Percentiles rank a stretch among this genome's conserved stretches.
These are phyloP conservation scores for Alternaria sp. DNA, from an alignment of 2,329 filamentous ascomycete genomes.

Conservation along the genomic window DNA sequence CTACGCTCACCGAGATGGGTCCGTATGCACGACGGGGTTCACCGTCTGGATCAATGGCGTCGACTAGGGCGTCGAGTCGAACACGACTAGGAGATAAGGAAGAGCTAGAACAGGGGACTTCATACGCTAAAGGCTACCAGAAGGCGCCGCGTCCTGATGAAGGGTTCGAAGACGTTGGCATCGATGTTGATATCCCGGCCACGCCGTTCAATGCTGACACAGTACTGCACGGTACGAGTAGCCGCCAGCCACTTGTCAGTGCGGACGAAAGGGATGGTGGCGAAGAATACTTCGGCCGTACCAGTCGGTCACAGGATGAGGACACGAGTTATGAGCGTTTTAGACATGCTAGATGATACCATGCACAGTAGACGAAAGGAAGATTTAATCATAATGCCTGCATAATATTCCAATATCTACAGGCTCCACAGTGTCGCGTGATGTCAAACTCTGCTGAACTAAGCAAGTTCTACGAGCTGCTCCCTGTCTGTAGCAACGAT, in stretches of 20 bases:
- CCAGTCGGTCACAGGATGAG: slow-evolving; percentile 9
- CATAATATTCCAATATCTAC: background rate
- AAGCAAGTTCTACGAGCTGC: background rate
- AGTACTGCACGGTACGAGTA: slow-evolving; percentile 23
- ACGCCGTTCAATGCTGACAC: slow-evolving; percentile 35
- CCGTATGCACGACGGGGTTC: slow-evolving; percentile 23
- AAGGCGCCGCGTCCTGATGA: slow-evolving; percentile 23
- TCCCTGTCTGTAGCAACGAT: background rate
- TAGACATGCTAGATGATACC: slow-evolving; percentile 13
- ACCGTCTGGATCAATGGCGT: slow-evolving; percentile 19
- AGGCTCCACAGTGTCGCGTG: background rate
- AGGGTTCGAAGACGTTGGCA: slow-evolving; percentile 28
- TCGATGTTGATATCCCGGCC: slow-evolving; percentile 31
- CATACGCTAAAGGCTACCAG: slow-evolving; percentile 39
- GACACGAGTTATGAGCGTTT: slow-evolving; percentile 31
- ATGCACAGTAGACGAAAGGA: background rate
- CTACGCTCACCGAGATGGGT: slow-evolving; percentile 33
- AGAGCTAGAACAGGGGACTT: slow-evolving; percentile 32
- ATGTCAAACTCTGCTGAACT: background rate
- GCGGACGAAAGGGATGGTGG: slow-evolving; percentile 9
- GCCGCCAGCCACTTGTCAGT: slow-evolving; percentile 29
- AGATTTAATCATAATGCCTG: background rate
- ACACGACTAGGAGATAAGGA: slow-evolving; percentile 29
- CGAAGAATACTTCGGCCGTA: slow-evolving; percentile 16
- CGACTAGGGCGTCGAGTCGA: slow-evolving; percentile 30